A percentile compares a stretch with the other conserved stretches of the same genome.
Evolutionary conservation across 176 grass and related monocot genomes (phyloP).

Genomic region (Leersia perrieri): DNA sequence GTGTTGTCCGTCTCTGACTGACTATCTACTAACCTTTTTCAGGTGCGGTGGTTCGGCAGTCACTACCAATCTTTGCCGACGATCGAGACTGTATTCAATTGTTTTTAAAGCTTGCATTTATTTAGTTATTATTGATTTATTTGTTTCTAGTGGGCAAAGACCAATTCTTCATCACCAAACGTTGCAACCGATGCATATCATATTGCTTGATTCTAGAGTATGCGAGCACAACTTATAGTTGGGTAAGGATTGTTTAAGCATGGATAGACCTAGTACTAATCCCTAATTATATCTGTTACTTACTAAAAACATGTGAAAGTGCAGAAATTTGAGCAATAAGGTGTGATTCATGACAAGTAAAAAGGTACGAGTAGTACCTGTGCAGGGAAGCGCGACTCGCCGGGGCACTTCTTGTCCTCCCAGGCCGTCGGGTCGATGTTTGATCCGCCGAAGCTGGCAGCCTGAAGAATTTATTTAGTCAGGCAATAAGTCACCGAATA

Average conservation of each 20-base stretch:
- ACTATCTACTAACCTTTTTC: not conserved
- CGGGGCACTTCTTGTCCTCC: constrained; percentile 98
- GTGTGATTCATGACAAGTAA: not conserved
- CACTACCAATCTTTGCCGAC: not conserved
- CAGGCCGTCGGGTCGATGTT: constrained; percentile 98
- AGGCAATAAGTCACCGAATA: not conserved
- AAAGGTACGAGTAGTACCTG: constrained; percentile 64
- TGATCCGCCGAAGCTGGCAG: constrained; percentile 87
- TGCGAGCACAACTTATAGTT: not conserved
- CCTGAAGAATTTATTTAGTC: constrained; percentile 31
- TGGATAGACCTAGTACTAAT: not conserved
- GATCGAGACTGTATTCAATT: not conserved
- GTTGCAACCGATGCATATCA: not conserved
- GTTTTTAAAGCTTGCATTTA: not conserved
- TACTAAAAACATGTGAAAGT: not conserved
- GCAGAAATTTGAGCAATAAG: not conserved
- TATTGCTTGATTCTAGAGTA: not conserved
- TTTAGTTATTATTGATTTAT: not conserved
- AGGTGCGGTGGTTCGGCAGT: constrained; percentile 28
- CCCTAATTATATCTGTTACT: not conserved
- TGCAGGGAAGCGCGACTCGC: constrained; percentile 94
- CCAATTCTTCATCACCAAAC: not conserved
- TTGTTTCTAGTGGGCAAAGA: not conserved
- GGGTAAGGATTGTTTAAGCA: not conserved
- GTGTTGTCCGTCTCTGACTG: not conserved